These are phyloP conservation scores for Suhomyces anneliseae DNA, from an alignment of 1,139 yeast genomes.

Conservation along the genomic window DNA sequence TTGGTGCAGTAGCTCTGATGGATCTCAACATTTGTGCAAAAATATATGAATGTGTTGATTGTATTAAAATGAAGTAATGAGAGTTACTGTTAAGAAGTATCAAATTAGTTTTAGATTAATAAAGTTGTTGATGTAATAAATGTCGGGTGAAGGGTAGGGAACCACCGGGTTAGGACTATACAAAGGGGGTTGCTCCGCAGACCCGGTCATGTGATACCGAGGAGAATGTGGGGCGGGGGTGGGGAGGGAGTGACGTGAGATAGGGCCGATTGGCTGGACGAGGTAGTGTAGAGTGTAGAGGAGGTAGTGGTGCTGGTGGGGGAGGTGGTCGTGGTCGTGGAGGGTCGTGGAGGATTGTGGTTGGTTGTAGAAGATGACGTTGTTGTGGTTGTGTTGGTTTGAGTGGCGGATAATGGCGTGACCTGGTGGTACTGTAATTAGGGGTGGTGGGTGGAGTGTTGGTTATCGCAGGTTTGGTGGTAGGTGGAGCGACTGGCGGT, in stretches of 20 bases:
- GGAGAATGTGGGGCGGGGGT: constrained; percentile 3
- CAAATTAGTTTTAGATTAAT: background rate
- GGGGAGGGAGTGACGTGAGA: constrained; percentile 1
- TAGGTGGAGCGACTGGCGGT: too few species aligned
- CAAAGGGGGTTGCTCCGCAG: constrained; percentile 8
- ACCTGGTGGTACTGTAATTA: too few species aligned
- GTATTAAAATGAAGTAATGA: background rate
- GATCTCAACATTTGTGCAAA: constrained; percentile 1
- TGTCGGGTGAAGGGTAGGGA: background rate
- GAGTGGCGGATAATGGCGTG: too few species aligned
- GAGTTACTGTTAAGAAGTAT: background rate
- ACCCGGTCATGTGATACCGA: constrained; percentile 9
- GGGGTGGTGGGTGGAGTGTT: too few species aligned
- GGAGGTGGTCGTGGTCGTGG: too few species aligned
- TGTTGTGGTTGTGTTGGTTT: too few species aligned
- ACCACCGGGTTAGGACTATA: background rate
- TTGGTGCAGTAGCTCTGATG: background rate
- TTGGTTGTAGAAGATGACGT: too few species aligned
- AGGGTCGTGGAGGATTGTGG: too few species aligned
- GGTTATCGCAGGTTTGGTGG: too few species aligned
- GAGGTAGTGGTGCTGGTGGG: too few species aligned
- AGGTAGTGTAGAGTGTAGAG: too few species aligned
- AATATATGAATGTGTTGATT: background rate
- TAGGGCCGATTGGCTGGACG: background rate
- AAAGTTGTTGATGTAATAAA: background rate